Evolutionary conservation across 345 rosid genomes (phyloP).

Genomic region (sweet orange (Citrus sinensis)): DVS_A1.0 CM039164.1:28247001-28247500

Average conservation of each 20-base stretch:
- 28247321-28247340: background rate
- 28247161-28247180: background rate
- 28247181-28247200: background rate
- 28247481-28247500: constrained; percentile 79
- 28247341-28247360: constrained; percentile 24
- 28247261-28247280: constrained; percentile 7
- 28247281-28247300: background rate
- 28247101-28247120: background rate
- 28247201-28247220: constrained; percentile 5
- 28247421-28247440: constrained; percentile 35
- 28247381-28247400: constrained; percentile 41
- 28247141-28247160: background rate
- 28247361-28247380: constrained; percentile 21
- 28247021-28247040: background rate
- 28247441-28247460: constrained; percentile 37
- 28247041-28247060: background rate
- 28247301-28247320: background rate
- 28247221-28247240: constrained; percentile 9
- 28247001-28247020: background rate
- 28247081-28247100: background rate
- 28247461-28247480: constrained; percentile 38
- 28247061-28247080: too few species aligned
- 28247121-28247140: background rate
- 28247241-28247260: constrained; percentile 1
- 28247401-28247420: constrained; percentile 29